A percentile compares a stretch with the other conserved stretches of the same genome.
phyloP scores from a whole-genome alignment of 2,329 filamentous ascomycete genomes.

The Macrophomina phaseolina region DNA sequence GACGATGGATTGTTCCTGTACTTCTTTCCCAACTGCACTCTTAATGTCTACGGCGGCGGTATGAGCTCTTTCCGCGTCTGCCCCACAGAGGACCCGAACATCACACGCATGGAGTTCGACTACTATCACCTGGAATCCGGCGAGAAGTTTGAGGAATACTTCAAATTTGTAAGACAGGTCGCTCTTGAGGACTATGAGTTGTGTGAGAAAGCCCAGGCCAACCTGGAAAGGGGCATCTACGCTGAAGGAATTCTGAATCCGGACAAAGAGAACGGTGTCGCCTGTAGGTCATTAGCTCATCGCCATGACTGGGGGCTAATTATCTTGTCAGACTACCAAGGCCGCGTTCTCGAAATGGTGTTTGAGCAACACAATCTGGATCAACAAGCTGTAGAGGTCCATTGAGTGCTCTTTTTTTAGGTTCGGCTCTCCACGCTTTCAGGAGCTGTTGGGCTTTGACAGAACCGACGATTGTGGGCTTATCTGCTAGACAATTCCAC shows the following conservation, averaged over 20 bases:
- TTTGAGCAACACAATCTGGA: constrained; percentile 50
- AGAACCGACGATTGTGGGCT: neutral
- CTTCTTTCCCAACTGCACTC: constrained; percentile 63
- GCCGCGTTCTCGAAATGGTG: constrained; percentile 53
- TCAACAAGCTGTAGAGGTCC: constrained; percentile 28
- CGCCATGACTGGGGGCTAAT: constrained; percentile 30
- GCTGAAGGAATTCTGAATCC: constrained; percentile 62
- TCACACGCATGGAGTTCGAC: constrained; percentile 64
- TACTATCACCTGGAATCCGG: constrained; percentile 60
- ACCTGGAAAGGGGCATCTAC: constrained; percentile 61
- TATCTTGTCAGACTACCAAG: constrained; percentile 50
- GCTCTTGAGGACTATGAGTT: constrained; percentile 63
- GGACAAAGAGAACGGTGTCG: constrained; percentile 61
- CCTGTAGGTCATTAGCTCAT: constrained; percentile 46
- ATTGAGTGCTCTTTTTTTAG: neutral
- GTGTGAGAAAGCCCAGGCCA: constrained; percentile 62
- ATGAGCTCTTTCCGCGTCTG: constrained; percentile 64
- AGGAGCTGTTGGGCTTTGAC: neutral
- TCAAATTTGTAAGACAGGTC: constrained; percentile 61
- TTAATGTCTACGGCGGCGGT: constrained; percentile 64
- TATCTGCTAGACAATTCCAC: neutral
- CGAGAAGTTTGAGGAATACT: constrained; percentile 63
- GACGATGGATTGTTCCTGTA: constrained; percentile 63
- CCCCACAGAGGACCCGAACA: constrained; percentile 55
- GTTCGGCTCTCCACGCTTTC: neutral